These are phyloP conservation scores for Ganoderma lingzhi DNA, from an alignment of 1,284 basidiomycete species.

Conservation along the genomic window DNA sequence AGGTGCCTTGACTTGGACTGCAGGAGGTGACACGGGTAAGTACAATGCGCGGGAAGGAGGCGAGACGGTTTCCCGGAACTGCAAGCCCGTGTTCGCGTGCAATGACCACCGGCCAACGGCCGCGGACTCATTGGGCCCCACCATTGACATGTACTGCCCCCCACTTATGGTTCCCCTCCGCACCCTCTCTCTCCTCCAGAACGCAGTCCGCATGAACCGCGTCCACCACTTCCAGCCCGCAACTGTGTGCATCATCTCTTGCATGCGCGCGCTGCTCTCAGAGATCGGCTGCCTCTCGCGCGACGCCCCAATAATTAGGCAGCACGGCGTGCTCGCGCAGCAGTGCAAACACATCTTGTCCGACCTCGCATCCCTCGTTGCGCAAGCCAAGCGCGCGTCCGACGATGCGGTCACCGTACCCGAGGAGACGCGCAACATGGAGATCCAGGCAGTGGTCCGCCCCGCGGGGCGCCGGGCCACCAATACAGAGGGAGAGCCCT, in stretches of 20 bases:
- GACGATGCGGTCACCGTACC: slow-evolving; percentile 51
- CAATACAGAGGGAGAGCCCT: too few relatives aligned
- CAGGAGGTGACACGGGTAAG: too few relatives aligned
- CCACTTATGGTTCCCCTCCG: slow-evolving; percentile 84
- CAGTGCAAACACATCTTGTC: slow-evolving; percentile 88
- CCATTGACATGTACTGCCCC: slow-evolving; percentile 69
- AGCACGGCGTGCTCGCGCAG: slow-evolving; percentile 72
- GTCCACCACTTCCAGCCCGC: slow-evolving; percentile 86
- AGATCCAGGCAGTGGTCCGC: slow-evolving; percentile 78
- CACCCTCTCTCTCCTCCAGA: slow-evolving; percentile 86
- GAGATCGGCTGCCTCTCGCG: slow-evolving; percentile 88
- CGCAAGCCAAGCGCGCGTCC: slow-evolving; percentile 84
- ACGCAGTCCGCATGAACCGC: slow-evolving; percentile 80
- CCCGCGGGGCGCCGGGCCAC: slow-evolving; percentile 78
- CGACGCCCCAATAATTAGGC: slow-evolving; percentile 78
- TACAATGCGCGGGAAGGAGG: too few relatives aligned
- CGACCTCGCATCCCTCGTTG: slow-evolving; percentile 85
- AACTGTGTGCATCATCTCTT: slow-evolving; percentile 91
- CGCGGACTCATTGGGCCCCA: slow-evolving; percentile 51
- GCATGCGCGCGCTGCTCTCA: slow-evolving; percentile 89
- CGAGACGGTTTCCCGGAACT: slow-evolving; percentile 33
- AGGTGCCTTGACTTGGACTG: too few relatives aligned
- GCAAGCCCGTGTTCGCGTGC: slow-evolving; percentile 40
- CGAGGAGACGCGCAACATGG: slow-evolving; percentile 59
- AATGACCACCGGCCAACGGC: slow-evolving; percentile 56